Conservation (phyloP, 2,329 filamentous ascomycete species). For the Mollisia scopiformis region DNA sequence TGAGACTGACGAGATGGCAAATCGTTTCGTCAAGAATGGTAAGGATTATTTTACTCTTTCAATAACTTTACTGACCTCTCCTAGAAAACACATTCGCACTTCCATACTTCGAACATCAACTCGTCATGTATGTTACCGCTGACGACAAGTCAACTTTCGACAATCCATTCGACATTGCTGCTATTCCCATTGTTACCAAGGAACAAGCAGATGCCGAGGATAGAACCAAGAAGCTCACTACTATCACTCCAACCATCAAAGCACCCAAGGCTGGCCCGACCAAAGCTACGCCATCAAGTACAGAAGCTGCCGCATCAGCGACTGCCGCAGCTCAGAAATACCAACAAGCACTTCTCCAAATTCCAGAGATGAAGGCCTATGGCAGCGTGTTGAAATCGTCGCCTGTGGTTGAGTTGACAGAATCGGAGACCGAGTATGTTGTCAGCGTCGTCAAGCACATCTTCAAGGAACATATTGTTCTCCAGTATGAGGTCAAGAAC, state of each 20-base stretch:
- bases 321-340: constrained; percentile 86
- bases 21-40: constrained; percentile 92
- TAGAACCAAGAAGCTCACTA: constrained; percentile 94
- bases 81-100: constrained; percentile 93
- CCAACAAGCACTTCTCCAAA: constrained; percentile 81
- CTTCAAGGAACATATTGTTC: constrained; percentile 94
- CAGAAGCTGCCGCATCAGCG: constrained; percentile 76
- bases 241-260: constrained; percentile 90
- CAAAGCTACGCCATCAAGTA: constrained; percentile 70
- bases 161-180: constrained; percentile 84
- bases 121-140: constrained; percentile 96
- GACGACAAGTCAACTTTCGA: constrained; percentile 86
- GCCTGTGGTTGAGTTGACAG: constrained; percentile 82
- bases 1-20: constrained; percentile 78
- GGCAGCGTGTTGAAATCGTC: constrained; percentile 93
- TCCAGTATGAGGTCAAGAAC: constrained; percentile 98
- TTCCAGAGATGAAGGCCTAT: constrained; percentile 90
- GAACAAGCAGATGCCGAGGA: constrained; percentile 97
- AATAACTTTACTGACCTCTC: constrained; percentile 33
- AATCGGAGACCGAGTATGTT: constrained; percentile 97
- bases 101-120: constrained; percentile 92
- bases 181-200: constrained; percentile 89
- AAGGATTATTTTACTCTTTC: constrained; percentile 35
- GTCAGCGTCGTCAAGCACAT: constrained; percentile 94
- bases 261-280: constrained; percentile 80